These are phyloP conservation scores for Gaultheria prostrata DNA, from an alignment of 148 eudicot species.

Conservation along the genomic window DNA sequence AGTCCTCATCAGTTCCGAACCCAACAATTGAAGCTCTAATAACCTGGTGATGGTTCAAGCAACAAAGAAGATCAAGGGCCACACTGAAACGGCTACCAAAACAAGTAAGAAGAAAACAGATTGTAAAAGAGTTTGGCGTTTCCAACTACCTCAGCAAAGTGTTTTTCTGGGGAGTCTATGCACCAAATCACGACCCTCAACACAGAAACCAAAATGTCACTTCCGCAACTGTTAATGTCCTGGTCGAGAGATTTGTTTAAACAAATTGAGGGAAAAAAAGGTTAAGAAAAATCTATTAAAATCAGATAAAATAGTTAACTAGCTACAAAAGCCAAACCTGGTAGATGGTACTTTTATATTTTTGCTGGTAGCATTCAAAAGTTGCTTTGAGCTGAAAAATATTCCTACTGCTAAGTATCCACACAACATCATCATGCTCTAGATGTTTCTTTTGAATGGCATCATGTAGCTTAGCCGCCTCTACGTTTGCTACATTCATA, in stretches of 20 bases:
- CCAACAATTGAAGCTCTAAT: slow-evolving; percentile 50
- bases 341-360: slow-evolving; percentile 46
- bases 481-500: slow-evolving; percentile 43
- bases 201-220: slow-evolving; percentile 42
- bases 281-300: not conserved
- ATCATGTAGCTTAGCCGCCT: slow-evolving; percentile 57
- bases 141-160: slow-evolving; percentile 69
- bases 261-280: not conserved
- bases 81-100: not conserved
- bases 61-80: not conserved
- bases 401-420: slow-evolving; percentile 64
- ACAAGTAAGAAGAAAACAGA: not conserved
- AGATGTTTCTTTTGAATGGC: slow-evolving; percentile 46
- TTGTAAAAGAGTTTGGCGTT: not conserved
- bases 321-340: slow-evolving; percentile 37
- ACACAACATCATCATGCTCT: slow-evolving; percentile 53
- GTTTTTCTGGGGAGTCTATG: slow-evolving; percentile 73
- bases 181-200: slow-evolving; percentile 52
- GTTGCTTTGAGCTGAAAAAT: slow-evolving; percentile 70
- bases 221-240: slow-evolving; percentile 60
- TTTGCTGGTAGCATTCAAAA: slow-evolving; percentile 49
- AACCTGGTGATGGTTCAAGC: slow-evolving; percentile 33
- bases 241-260: slow-evolving; percentile 26
- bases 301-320: not conserved
- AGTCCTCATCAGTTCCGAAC: slow-evolving; percentile 74